Conservation (phyloP, 805 yeast genomes). For the Clavispora phyllophila region DNA sequence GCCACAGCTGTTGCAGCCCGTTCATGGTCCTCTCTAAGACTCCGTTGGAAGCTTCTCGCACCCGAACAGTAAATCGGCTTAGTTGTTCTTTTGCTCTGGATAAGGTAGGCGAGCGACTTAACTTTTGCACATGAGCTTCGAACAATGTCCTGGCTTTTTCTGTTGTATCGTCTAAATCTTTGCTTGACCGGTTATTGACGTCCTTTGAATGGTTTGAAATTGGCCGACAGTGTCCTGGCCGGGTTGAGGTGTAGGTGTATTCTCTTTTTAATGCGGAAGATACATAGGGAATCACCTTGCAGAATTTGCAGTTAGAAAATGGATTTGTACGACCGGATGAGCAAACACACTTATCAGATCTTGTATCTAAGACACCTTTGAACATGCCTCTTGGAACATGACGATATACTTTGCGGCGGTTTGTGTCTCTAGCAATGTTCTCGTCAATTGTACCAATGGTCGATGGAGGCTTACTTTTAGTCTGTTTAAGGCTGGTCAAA, state of each 20-base stretch:
- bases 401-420: background rate
- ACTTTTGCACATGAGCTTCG: background rate
- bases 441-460: background rate
- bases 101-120: constrained; percentile 6
- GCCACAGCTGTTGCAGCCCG: background rate
- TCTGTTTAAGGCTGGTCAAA: background rate
- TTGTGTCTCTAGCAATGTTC: background rate
- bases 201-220: background rate
- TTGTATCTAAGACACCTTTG: constrained; percentile 17
- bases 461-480: background rate
- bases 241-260: background rate
- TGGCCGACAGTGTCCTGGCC: background rate
- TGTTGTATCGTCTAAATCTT: background rate
- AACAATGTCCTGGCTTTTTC: constrained; percentile 1
- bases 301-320: constrained; percentile 9
- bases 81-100: constrained; percentile 8
- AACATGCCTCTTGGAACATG: constrained; percentile 13
- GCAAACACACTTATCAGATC: constrained; percentile 16
- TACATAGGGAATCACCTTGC: constrained; percentile 13
- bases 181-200: background rate
- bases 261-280: constrained; percentile 6
- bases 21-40: background rate
- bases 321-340: constrained; percentile 9
- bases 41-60: background rate
- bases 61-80: constrained; percentile 6